phyloP scores from a whole-genome alignment of 2,329 filamentous ascomycete species.

The Fusarium keratoplasticum region DNA sequence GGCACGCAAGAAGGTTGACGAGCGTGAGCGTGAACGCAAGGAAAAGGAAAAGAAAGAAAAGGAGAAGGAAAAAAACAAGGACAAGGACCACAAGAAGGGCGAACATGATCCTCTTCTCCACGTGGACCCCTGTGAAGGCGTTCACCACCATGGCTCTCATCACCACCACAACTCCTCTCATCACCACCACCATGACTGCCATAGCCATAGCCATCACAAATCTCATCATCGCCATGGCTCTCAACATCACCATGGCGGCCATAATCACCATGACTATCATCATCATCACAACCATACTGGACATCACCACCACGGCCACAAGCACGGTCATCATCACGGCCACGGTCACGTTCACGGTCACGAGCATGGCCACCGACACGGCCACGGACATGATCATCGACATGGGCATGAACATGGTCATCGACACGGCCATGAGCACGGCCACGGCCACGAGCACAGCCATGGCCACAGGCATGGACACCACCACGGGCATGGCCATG shows the following conservation, averaged over 20 bases:
- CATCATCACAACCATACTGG: background rate
- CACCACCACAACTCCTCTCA: background rate
- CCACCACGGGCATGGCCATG: background rate
- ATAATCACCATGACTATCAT: background rate
- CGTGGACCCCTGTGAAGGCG: background rate
- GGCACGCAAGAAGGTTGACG: background rate
- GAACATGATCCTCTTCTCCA: background rate
- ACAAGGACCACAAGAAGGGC: background rate
- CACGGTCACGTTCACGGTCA: background rate
- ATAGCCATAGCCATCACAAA: background rate
- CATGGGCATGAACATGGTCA: background rate
- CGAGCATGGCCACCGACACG: background rate
- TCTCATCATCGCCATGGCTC: background rate
- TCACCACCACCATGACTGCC: background rate
- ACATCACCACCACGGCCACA: background rate
- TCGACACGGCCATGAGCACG: background rate
- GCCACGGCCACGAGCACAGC: background rate
- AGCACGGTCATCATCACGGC: background rate
- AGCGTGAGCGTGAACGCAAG: background rate
- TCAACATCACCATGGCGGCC: background rate
- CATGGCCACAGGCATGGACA: constrained; percentile 7
- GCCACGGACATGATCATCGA: background rate
- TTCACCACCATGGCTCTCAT: background rate
- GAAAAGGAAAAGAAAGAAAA: background rate
- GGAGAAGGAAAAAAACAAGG: background rate